Evolutionary conservation across 1,139 yeast genomes (phyloP).

Genomic region (Yamadazyma siamensis): DNA sequence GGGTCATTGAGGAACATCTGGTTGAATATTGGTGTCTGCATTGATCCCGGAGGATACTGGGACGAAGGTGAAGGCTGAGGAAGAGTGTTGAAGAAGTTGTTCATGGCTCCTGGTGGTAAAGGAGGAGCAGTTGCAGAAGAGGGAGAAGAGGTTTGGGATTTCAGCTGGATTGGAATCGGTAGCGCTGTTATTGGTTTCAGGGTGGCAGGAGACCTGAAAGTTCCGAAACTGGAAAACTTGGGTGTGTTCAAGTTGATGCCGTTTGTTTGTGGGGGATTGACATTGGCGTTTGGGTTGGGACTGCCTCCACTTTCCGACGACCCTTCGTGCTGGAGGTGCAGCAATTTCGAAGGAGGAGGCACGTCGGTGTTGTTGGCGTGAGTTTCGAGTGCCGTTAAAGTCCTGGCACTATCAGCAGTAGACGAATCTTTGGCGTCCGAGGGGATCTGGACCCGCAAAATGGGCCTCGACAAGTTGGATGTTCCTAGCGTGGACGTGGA

Average conservation of each 20-base stretch:
- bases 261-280: slow-evolving; percentile 1
- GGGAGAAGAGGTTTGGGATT: slow-evolving; percentile 46
- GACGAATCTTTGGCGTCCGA: slow-evolving; percentile 28
- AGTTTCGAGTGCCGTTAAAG: slow-evolving; percentile 16
- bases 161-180: slow-evolving; percentile 38
- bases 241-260: slow-evolving; percentile 20
- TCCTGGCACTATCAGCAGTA: slow-evolving; percentile 16
- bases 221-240: slow-evolving; percentile 24
- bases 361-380: slow-evolving; percentile 1
- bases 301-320: slow-evolving; percentile 4
- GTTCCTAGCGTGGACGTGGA: slow-evolving; percentile 5
- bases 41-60: slow-evolving; percentile 15
- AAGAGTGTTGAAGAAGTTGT: slow-evolving; percentile 23
- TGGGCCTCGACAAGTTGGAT: slow-evolving; percentile 32
- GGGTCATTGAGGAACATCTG: slow-evolving; percentile 26
- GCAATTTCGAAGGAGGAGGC: slow-evolving; percentile 1
- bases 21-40: slow-evolving; percentile 38
- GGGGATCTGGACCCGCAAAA: slow-evolving; percentile 51
- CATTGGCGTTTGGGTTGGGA: slow-evolving; percentile 3
- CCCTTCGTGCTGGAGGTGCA: background rate
- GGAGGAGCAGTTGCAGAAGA: slow-evolving; percentile 41
- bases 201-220: slow-evolving; percentile 37
- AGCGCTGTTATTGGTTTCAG: slow-evolving; percentile 32
- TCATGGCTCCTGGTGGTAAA: slow-evolving; percentile 24
- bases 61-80: slow-evolving; percentile 30